A percentile compares a stretch with the other conserved stretches of the same genome.
phyloP scores from a whole-genome alignment of 352 stramenopile genomes.

The Globisporangium paroecandrum region DNA sequence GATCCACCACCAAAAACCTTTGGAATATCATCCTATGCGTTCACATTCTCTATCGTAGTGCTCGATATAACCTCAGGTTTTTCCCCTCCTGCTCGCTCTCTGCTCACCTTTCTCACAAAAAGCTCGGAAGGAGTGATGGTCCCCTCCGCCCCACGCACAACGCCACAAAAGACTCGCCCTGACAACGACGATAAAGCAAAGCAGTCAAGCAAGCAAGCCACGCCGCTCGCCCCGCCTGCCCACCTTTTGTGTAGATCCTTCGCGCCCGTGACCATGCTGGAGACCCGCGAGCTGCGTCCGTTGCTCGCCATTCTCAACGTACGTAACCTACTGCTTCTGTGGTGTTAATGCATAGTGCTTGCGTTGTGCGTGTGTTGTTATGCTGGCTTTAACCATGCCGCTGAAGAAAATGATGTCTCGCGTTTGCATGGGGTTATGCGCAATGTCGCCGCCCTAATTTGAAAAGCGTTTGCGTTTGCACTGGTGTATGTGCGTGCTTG shows the following conservation, averaged over 20 bases:
- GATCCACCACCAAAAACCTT: conserved; percentile 5
- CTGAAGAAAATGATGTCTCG: neutral
- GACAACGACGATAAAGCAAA: conserved; percentile 7
- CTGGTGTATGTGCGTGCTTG: neutral
- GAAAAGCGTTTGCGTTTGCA: neutral
- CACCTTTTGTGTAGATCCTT: neutral
- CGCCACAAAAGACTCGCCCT: conserved; percentile 20
- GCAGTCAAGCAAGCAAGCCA: neutral
- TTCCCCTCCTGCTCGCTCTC: neutral
- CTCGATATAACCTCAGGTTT: conserved; percentile 4
- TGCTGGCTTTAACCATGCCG: neutral
- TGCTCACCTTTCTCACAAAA: neutral
- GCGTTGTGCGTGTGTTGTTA: neutral
- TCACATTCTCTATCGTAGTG: neutral
- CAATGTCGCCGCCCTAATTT: neutral
- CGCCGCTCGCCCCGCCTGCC: neutral
- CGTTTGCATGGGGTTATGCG: neutral
- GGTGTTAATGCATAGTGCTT: neutral
- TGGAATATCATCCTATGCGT: conserved; percentile 1
- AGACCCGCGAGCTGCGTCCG: conserved; percentile 76
- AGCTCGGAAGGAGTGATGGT: neutral
- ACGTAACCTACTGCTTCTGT: conserved; percentile 17
- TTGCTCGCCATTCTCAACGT: conserved; percentile 84
- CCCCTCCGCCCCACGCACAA: conserved; percentile 1
- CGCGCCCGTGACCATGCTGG: conserved; percentile 46